Evolutionary conservation across 805 yeast genomes (phyloP), one percentile per base, ranked within the genome.

Genomic region (Barnettozyma pratensis): DNA sequence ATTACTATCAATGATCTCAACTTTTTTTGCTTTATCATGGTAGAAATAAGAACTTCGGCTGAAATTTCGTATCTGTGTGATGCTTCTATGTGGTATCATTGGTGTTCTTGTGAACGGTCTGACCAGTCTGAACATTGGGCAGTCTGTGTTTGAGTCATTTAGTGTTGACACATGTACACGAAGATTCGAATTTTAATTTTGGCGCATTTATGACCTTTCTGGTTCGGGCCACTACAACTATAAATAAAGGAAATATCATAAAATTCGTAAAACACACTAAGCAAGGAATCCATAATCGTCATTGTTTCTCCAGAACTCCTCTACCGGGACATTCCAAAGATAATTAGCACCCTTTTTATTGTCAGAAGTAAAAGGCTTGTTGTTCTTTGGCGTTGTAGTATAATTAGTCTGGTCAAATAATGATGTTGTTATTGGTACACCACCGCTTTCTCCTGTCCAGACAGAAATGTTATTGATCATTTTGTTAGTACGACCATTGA

Each of bases 401-500:
- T 56, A 52, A 34, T 40, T 53, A 38, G 46, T 45, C 46, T 62
- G 66, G 30, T 60, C 63, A 46, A 60, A 59, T 12, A 59, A 39
- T 2, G 58, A 51, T 4, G 61, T 51, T 5, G 59, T 53, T 35
- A 54, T 58, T 46, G 56, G 61, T 10, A 49, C 35, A 4, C 59
- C 59, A 12, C 73, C 75, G 32, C 72, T 72, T 4, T 71, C 74
- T 19, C 75, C 78, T 0, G 83, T 79, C 85, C 85, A 80, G 1
- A 74, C 75, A 0, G 82, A 77, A 36, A 80, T 80, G 55, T 79
- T 78, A 57, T 71, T 78, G 56, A 80, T 80, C 85, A 80, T 80
- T 32, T 74, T 74, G 38, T 77, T 79, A 1, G 83, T 76, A 28
- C 82, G 72, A 11, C 75, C 77, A 40, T 60, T 60, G 47, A 61